These are phyloP conservation scores for Aspergillus sp. DNA, from an alignment of 2,329 filamentous ascomycete species.

Conservation along the genomic window DNA sequence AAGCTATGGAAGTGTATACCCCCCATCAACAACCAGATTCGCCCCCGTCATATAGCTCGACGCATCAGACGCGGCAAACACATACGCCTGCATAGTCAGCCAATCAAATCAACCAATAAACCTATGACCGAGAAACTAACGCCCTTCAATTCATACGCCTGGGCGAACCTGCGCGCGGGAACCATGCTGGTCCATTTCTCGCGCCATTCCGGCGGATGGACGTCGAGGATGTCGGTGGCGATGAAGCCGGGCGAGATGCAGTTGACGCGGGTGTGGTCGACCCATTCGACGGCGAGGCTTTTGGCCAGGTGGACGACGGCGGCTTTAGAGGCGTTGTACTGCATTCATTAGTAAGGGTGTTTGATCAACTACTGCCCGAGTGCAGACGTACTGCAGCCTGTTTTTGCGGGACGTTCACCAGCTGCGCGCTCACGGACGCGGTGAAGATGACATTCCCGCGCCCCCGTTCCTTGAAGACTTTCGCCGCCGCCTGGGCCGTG, in stretches of 20 bases:
- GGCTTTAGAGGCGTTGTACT: constrained; percentile 32
- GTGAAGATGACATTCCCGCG: constrained; percentile 32
- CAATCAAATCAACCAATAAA: not conserved
- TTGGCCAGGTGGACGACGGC: constrained; percentile 29
- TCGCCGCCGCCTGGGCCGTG: constrained; percentile 29
- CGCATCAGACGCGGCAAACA: constrained; percentile 39
- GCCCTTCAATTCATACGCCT: constrained; percentile 32
- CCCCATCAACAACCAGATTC: constrained; percentile 40
- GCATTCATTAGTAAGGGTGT: not conserved
- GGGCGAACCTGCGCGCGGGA: constrained; percentile 28
- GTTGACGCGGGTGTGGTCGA: constrained; percentile 33
- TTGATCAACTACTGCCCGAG: not conserved
- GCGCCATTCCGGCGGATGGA: constrained; percentile 27
- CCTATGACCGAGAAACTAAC: constrained; percentile 16
- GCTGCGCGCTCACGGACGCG: constrained; percentile 26
- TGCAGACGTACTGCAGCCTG: constrained; percentile 21
- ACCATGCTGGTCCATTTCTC: constrained; percentile 33
- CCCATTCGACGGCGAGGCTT: constrained; percentile 31
- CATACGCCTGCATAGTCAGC: constrained; percentile 24
- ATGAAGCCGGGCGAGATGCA: constrained; percentile 34
- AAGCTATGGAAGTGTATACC: constrained; percentile 30
- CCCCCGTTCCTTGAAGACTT: constrained; percentile 28
- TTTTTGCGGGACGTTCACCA: constrained; percentile 34
- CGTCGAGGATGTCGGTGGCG: constrained; percentile 30
- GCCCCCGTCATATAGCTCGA: constrained; percentile 42